Base-by-base conservation (phyloP, 352 stramenopile species). In the Phytophthora brassicae region DNA sequence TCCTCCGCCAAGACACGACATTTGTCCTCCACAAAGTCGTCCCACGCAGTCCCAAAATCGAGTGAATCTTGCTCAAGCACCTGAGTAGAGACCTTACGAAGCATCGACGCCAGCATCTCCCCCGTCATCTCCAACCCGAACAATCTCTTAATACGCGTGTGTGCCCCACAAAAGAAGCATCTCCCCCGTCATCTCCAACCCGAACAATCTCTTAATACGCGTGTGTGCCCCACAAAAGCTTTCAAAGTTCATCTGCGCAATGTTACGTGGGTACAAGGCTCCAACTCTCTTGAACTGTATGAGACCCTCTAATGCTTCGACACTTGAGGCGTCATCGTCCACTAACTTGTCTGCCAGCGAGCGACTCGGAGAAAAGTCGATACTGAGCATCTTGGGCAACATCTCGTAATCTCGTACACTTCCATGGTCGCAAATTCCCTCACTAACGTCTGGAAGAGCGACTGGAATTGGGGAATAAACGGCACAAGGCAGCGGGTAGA, bases 391-490 rank as follows among this genome's bases (percentile, higher is more conserved):
- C 19, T 70, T 79, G 14, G 83, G 83, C 33, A 89, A 31, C 50
- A 89, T 56, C 24, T 90, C 83, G 57, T 75, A 79, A 89, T 56
- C 24, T 90, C 83, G 57, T 75, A 79, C 51, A 90, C 69, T 69
- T 90, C 79, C 16, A 79, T 68, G 1, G 65, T 59, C 1, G 64
- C 26, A 22, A 81, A 70, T 2, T 92, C 83, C 6, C 63, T 65
- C 52, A 75, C 22, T 0, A 92, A 64, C 24, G 65, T 72, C 49
- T 72, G 63, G 24, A 87, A 74, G 3, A 86, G 66, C 20, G 74
- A 62, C 36, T 75, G 68, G 56, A 89, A 86, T 14, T 70, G 62
- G 28, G 48, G 57, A 17, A 83, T 64, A n/a, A 43, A 59, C 2
- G 63, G 63, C 29, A 45, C 45, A 12, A 76, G 51, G 38, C 51